Percentiles rank a stretch among this genome's conserved stretches.
Evolutionary conservation across 495 filamentous ascomycete genomes (phyloP).

Genomic region (Aspergillus bridgeri): DNA sequence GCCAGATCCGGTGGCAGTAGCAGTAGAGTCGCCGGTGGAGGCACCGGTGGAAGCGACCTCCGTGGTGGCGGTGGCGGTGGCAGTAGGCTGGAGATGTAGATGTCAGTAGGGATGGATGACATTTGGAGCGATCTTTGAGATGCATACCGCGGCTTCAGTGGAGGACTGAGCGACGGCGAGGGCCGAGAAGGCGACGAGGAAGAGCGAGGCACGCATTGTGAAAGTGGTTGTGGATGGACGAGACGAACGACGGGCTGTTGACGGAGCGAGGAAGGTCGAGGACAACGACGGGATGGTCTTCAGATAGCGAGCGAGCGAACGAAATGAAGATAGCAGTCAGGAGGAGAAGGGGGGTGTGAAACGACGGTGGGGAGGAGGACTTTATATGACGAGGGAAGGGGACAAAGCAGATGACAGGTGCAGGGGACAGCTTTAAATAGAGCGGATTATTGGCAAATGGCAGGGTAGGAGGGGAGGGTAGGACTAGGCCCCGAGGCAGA

Average conservation of each 20-base stretch:
- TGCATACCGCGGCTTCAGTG: slow-evolving; percentile 19
- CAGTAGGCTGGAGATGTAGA: not conserved
- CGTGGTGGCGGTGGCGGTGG: slow-evolving; percentile 7
- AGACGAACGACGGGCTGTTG: slow-evolving; percentile 4
- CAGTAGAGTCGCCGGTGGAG: slow-evolving; percentile 16
- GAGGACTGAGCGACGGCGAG: slow-evolving; percentile 34
- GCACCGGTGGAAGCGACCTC: slow-evolving; percentile 21
- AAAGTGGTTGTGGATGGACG: slow-evolving; percentile 5
- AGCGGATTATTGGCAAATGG: too few relatives aligned
- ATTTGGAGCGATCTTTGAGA: not conserved
- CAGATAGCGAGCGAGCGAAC: slow-evolving; percentile 6
- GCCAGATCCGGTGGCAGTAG: slow-evolving; percentile 22
- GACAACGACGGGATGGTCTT: slow-evolving; percentile 5
- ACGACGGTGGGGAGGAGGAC: slow-evolving; percentile 7
- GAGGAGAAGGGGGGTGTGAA: not conserved
- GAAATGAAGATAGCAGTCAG: slow-evolving; percentile 3
- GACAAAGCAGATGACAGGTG: slow-evolving; percentile 16
- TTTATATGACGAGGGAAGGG: slow-evolving; percentile 19
- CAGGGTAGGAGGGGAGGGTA: too few relatives aligned
- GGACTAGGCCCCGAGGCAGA: too few relatives aligned
- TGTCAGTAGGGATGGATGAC: not conserved
- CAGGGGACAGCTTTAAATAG: slow-evolving; percentile 21
- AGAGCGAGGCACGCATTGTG: slow-evolving; percentile 41
- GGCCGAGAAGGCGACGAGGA: slow-evolving; percentile 42
- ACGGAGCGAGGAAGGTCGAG: slow-evolving; percentile 7